Evolutionary conservation across 192 early-diverging fungal species (phyloP).

Genomic region (Funneliformis geosporum): DNA sequence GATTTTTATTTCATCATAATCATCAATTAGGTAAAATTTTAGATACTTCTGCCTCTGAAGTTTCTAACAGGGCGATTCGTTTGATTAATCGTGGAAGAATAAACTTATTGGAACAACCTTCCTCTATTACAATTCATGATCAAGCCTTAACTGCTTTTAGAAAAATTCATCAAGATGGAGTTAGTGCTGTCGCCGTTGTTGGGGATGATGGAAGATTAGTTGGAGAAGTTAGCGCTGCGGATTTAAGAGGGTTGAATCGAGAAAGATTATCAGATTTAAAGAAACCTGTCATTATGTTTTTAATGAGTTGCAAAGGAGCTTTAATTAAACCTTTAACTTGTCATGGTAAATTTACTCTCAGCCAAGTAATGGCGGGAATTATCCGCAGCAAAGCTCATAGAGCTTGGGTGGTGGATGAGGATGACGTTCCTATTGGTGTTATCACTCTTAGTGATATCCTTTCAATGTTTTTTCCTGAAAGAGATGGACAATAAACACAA

Average conservation of each 20-base stretch:
- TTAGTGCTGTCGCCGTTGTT: constrained; percentile 65
- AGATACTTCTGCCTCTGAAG: constrained; percentile 37
- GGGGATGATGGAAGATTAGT: constrained; percentile 59
- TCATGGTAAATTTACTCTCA: constrained; percentile 51
- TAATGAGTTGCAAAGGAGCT: constrained; percentile 58
- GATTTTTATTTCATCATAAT: constrained; percentile 51
- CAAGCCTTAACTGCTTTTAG: constrained; percentile 50
- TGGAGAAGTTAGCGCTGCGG: constrained; percentile 69
- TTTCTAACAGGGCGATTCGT: constrained; percentile 33
- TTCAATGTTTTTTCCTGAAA: constrained; percentile 43
- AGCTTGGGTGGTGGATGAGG: constrained; percentile 65
- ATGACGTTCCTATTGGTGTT: constrained; percentile 64
- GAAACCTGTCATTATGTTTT: constrained; percentile 64
- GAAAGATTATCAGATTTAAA: constrained; percentile 57
- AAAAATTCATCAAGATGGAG: constrained; percentile 44
- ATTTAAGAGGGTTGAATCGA: constrained; percentile 71
- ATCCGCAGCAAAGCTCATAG: constrained; percentile 56
- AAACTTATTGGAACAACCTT: constrained; percentile 30
- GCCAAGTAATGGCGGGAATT: constrained; percentile 54
- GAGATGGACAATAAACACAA: neutral
- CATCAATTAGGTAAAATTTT: constrained; percentile 54
- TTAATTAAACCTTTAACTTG: constrained; percentile 56
- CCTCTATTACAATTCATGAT: constrained; percentile 44
- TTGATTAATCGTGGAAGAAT: constrained; percentile 17
- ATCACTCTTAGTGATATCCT: constrained; percentile 73